Base-by-base conservation (phyloP, 1,139 yeast genomes). In the Hanseniaspora sp. region DNA sequence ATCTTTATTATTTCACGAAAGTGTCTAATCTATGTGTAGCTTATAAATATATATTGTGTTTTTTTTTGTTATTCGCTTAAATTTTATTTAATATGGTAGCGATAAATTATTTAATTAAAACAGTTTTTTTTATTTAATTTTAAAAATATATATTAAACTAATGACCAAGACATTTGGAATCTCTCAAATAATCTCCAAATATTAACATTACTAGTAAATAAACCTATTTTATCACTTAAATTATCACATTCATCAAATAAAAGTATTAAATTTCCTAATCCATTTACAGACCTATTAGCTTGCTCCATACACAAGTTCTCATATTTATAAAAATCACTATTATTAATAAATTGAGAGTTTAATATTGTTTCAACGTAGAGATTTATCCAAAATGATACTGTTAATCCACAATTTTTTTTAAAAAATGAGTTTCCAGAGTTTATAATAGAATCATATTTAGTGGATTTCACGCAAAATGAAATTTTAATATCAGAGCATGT, bases 401-500 rank as follows among this genome's bases (percentile, higher is more conserved):
- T 31, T 5, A 41, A 35, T 1, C 30, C 46, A 35, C 12, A 6
- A 3, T 17, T 41, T 29, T 41, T 41, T 41, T 48, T 38, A 2
- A 41, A 2, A 18, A 49, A n/a, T 8, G 17, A 35, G 2, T 8
- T 18, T 7, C 23, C 33, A 7, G 41, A 57, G 44, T 59, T 59
- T n/a, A 58, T 53, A 8, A 62, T 42, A 29, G 53, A 49, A 3
- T 58, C 56, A 11, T 57, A 54, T 42, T 51, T 58, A 18, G n/a
- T 31, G n/a, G 59, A 54, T 9, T 58, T 49, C 12, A 64, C 47
- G 3, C 62, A 60, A 54, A 66, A 59, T 17, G 60, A 61, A 7
- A 66, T 42, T 34, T 63, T 57, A 8, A 65, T 56, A 53, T 66
- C 69, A 18, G 58, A 53, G 15, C 44, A 52, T 12, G 55, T 53